Base-by-base conservation (phyloP, 176 grass and related monocot species). In the Bolboschoenus planiculmis region DNA sequence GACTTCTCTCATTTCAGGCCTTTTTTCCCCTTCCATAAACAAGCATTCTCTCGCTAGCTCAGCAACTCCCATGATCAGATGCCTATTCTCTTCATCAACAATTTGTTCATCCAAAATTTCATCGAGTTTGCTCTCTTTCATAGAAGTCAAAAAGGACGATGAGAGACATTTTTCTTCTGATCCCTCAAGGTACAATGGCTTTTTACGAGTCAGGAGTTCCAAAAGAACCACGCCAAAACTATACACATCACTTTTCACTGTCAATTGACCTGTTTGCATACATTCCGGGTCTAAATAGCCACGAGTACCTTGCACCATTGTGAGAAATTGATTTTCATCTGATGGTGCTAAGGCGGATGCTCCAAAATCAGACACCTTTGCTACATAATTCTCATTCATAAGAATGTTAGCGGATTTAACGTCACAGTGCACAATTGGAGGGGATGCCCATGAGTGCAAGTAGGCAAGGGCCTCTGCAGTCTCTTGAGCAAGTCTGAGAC, bases 171-270 rank as follows among this genome's bases (percentile, higher is more conserved):
- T 79, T 34, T 54, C 76, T 53, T 79, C 26, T 0, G 15, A 0
- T 55, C 40, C 46, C 1, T 37, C 46, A 14, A 54, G 36, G 34
- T 79, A 79, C 20, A 79, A 33, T 31, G 48, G 4, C 53, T 79
- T 79, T 20, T 54, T 79, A 34, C 46, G 21, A 3, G 76, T 56
- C 4, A 79, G 44, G 7, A 79, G n/a, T 14, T 79, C 48, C 4
- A 79, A 16, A 79, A 79, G 8, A 53, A 79, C 46, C 10, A 57
- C 46, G 37, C 76, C 76, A 35, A 79, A 79, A 7, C 76, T 79
- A 56, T 79, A 79, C 3, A 79, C 76, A 56, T 79, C 76, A 18
- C 76, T 79, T 79, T 79, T 79, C 33, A 56, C 46, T 34, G 76
- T 57, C 10, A 79, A 79, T 57, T 54, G 76, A 55, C 76, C 76